Percentiles rank a stretch among this genome's conserved stretches.
Evolutionary conservation across 257 asterid species (phyloP).

Genomic region (Solanum pinnatisectum): DNA sequence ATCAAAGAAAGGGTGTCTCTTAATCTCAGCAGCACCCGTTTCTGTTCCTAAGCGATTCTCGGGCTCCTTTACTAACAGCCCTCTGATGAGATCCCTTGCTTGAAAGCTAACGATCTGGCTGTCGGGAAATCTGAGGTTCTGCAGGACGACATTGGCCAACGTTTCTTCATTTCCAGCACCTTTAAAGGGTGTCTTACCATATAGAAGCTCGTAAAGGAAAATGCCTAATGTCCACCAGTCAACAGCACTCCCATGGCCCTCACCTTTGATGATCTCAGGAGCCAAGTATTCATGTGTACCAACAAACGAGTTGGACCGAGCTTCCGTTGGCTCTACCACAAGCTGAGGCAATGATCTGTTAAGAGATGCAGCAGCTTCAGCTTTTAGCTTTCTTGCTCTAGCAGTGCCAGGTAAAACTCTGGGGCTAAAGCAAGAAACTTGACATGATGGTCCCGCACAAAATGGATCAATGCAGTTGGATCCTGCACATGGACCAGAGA

Average conservation of each 20-base stretch:
- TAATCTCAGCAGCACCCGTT: constrained; percentile 70
- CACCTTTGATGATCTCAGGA: constrained; percentile 73
- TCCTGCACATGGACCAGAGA: constrained; percentile 63
- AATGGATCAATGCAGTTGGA: constrained; percentile 72
- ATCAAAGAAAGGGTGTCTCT: constrained; percentile 56
- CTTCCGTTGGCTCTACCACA: constrained; percentile 68
- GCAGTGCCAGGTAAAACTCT: constrained; percentile 26
- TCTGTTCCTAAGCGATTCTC: constrained; percentile 48
- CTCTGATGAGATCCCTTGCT: constrained; percentile 57
- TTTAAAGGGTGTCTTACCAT: constrained; percentile 61
- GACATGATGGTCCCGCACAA: constrained; percentile 56
- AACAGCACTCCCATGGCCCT: constrained; percentile 71
- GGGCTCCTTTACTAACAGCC: constrained; percentile 53
- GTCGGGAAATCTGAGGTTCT: constrained; percentile 48
- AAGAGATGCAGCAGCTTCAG: constrained; percentile 21
- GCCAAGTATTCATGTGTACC: constrained; percentile 74
- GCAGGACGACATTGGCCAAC: constrained; percentile 39
- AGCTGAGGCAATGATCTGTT: constrained; percentile 46
- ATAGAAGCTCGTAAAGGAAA: constrained; percentile 58
- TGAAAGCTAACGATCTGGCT: constrained; percentile 55
- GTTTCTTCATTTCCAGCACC: constrained; percentile 60
- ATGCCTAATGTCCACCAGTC: constrained; percentile 82
- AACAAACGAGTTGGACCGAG: constrained; percentile 72
- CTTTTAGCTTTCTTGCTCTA: constrained; percentile 35
- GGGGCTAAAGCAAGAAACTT: constrained; percentile 60